Conservation (phyloP, 2,329 filamentous ascomycete species). For the Epichloe bromicola region DNA sequence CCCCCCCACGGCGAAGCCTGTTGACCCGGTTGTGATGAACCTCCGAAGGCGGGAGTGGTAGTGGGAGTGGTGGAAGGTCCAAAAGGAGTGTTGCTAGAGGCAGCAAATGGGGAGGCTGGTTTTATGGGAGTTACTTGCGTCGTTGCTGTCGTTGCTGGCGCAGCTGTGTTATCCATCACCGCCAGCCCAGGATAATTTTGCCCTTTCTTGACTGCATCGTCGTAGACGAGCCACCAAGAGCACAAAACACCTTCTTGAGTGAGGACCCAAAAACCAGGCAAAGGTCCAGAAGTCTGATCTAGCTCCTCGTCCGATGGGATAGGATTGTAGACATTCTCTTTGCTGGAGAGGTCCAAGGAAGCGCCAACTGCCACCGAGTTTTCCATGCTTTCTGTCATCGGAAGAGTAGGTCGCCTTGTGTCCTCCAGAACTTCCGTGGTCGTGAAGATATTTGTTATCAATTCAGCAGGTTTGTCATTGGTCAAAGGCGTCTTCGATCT, state of each 20-base stretch:
- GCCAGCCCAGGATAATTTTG: conserved; percentile 61
- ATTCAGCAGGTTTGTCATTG: conserved; percentile 42
- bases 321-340: conserved; percentile 64
- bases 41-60: conserved; percentile 33
- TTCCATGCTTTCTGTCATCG: conserved; percentile 46
- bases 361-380: conserved; percentile 71
- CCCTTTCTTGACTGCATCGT: conserved; percentile 66
- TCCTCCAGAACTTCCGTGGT: conserved; percentile 62
- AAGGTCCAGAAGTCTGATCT: conserved; percentile 61
- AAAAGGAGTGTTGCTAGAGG: conserved; percentile 24
- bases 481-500: conserved; percentile 57
- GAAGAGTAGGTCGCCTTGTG: conserved; percentile 60
- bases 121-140: conserved; percentile 15
- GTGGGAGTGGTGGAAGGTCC: conserved; percentile 22
- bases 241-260: conserved; percentile 80
- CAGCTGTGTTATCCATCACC: conserved; percentile 26
- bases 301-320: conserved; percentile 66
- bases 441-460: conserved; percentile 56
- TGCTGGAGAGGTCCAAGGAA: conserved; percentile 71
- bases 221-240: conserved; percentile 86
- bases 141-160: conserved; percentile 17
- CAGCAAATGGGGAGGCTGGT: conserved; percentile 20
- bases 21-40: conserved; percentile 34
- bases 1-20: conserved; percentile 42
- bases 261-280: conserved; percentile 73